phyloP scores from a whole-genome alignment of 176 grass and related monocot genomes.

The maize (Zea mays) region Zm-B73-REFERENCE-NAM-5.0 NC_050105.1:95993501-95994000 shows the following conservation, averaged over 20 bases:
- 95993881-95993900: slow-evolving; percentile 31
- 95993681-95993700: too few relatives aligned
- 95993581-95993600: too few relatives aligned
- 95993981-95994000: neutral
- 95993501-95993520: too few relatives aligned
- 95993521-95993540: too few relatives aligned
- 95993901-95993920: slow-evolving; percentile 5
- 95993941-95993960: slow-evolving; percentile 9
- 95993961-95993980: slow-evolving; percentile 29
- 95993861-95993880: slow-evolving; percentile 19
- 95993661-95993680: too few relatives aligned
- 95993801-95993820: neutral
- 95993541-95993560: too few relatives aligned
- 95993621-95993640: too few relatives aligned
- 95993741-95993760: slow-evolving; percentile 2
- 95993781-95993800: slow-evolving; percentile 2
- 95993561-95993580: too few relatives aligned
- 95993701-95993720: neutral
- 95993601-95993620: too few relatives aligned
- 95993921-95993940: neutral
- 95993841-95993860: slow-evolving; percentile 1
- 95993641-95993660: too few relatives aligned
- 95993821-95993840: slow-evolving; percentile 31
- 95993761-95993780: neutral
- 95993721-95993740: neutral